Conservation (phyloP, 345 rosid species). For the Brassica incana region DNA sequence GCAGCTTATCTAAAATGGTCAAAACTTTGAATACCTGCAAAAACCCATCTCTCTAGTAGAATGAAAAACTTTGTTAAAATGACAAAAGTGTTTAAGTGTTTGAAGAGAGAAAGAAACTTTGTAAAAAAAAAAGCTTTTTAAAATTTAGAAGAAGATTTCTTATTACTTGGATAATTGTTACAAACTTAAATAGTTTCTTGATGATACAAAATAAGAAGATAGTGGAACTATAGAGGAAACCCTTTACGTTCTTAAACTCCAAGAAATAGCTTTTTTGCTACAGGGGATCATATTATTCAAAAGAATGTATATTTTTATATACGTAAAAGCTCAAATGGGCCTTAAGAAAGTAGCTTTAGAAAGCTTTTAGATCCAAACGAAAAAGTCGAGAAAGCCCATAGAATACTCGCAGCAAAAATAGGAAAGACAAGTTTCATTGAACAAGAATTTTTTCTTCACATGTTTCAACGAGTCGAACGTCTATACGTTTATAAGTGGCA, state of each 20-base stretch:
- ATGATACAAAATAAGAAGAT: no score
- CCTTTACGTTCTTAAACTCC: neutral
- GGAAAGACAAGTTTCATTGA: neutral
- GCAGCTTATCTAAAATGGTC: neutral
- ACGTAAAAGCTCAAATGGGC: neutral
- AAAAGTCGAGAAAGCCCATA: neutral
- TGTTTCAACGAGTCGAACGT: slow-evolving; percentile 38
- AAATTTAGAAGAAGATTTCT: no score
- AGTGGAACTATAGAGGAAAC: no score
- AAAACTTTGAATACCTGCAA: slow-evolving; percentile 9
- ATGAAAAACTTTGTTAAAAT: no score
- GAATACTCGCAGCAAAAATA: neutral
- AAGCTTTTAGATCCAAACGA: neutral
- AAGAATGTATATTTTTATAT: neutral
- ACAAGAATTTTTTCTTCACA: neutral
- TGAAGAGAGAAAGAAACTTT: no score
- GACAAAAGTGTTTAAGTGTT: no score
- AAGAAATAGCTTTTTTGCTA: neutral
- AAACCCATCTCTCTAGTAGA: neutral
- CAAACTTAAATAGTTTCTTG: no score
- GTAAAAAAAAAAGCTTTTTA: no score
- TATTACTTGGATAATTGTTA: no score
- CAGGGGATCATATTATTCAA: neutral
- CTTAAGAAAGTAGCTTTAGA: neutral
- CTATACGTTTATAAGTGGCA: slow-evolving; percentile 9